phyloP scores from a whole-genome alignment of 805 yeast species.

The Ogataea methylovora region DNA sequence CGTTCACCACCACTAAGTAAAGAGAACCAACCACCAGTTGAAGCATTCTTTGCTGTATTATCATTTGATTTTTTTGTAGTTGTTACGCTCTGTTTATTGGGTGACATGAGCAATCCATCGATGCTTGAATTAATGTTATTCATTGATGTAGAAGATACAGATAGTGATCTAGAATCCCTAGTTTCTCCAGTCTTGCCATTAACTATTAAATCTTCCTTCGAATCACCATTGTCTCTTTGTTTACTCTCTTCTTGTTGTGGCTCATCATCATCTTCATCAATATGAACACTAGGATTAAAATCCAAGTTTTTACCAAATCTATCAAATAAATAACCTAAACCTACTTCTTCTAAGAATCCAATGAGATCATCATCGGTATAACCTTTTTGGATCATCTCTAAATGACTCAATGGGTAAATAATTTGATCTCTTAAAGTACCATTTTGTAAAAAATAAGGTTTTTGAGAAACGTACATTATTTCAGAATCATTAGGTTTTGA shows the following conservation, averaged over 20 bases:
- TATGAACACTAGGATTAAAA: slow-evolving; percentile 26
- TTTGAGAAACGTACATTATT: slow-evolving; percentile 75
- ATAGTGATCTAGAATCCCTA: background rate
- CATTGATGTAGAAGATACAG: slow-evolving; percentile 1
- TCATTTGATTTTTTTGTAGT: slow-evolving; percentile 1
- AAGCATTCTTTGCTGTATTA: slow-evolving; percentile 10
- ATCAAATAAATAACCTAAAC: slow-evolving; percentile 68
- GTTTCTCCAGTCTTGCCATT: slow-evolving; percentile 12
- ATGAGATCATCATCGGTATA: slow-evolving; percentile 61
- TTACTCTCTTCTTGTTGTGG: background rate
- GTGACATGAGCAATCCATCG: background rate
- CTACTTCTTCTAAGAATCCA: slow-evolving; percentile 65
- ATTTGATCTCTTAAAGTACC: slow-evolving; percentile 90
- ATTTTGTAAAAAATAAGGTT: slow-evolving; percentile 65
- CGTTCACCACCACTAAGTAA: slow-evolving; percentile 96
- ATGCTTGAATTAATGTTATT: slow-evolving; percentile 7
- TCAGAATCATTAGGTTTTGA: slow-evolving; percentile 69
- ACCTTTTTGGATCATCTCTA: slow-evolving; percentile 70
- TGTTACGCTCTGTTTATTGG: slow-evolving; percentile 8
- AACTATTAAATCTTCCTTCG: slow-evolving; percentile 17
- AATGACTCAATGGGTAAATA: slow-evolving; percentile 75
- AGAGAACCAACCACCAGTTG: slow-evolving; percentile 58
- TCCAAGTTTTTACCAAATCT: slow-evolving; percentile 50
- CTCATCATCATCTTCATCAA: slow-evolving; percentile 1
- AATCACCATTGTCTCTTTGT: slow-evolving; percentile 24